These are phyloP conservation scores for Plectosphaerella plurivora DNA, from an alignment of 2,329 filamentous ascomycete genomes.

Conservation along the genomic window DNA sequence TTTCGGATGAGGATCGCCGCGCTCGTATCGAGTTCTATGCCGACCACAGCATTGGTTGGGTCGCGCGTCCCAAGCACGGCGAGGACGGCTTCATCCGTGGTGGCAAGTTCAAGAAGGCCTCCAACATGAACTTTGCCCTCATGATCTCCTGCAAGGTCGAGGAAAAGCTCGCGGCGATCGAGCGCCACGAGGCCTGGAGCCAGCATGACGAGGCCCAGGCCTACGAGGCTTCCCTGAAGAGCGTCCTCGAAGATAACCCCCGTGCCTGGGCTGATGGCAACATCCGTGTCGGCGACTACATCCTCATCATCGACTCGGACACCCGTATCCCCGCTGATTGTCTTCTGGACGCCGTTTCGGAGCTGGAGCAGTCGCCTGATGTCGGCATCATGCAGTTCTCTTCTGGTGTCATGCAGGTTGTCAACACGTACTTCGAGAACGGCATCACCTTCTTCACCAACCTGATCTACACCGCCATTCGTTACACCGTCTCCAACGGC, in stretches of 20 bases:
- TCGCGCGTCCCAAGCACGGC: constrained; percentile 60
- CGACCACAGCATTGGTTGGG: constrained; percentile 66
- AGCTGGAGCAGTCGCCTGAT: constrained; percentile 76
- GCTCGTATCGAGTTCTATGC: constrained; percentile 65
- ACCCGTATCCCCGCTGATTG: constrained; percentile 75
- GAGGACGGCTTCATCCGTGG: constrained; percentile 58
- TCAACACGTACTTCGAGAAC: constrained; percentile 67
- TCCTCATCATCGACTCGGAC: constrained; percentile 73
- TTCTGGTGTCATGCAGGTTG: constrained; percentile 75
- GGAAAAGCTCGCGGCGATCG: constrained; percentile 56
- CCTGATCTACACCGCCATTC: constrained; percentile 72
- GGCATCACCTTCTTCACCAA: constrained; percentile 70
- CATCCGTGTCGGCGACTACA: constrained; percentile 81
- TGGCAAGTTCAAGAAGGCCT: constrained; percentile 68
- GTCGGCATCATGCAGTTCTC: constrained; percentile 77
- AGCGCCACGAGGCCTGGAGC: constrained; percentile 59
- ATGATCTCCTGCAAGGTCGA: constrained; percentile 68
- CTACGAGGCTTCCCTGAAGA: constrained; percentile 61
- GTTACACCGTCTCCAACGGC: constrained; percentile 71
- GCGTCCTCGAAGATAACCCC: constrained; percentile 62
- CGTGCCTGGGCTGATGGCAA: constrained; percentile 81
- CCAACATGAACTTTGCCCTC: constrained; percentile 68
- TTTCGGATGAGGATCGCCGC: constrained; percentile 56
- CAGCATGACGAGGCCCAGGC: constrained; percentile 64
- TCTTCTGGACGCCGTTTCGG: constrained; percentile 71